Evolutionary conservation across 2,329 filamentous ascomycete species (phyloP), one percentile per base, ranked within the genome.

Genomic region (Fusarium cyanostomum): DNA sequence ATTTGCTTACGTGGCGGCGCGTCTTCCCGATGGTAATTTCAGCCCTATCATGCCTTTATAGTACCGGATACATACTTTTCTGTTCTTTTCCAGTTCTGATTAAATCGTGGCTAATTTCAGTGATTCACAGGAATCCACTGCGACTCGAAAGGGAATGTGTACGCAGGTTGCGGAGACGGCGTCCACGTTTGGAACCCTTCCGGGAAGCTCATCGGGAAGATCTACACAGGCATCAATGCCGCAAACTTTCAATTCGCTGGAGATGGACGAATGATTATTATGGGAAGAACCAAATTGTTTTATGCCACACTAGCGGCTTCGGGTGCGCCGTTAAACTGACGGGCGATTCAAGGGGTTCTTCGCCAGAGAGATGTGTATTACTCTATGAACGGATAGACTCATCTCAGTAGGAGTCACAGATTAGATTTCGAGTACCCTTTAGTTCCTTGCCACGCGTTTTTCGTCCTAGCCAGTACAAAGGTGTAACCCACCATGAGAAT

Each of bases 11-110:
- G 76, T 79, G 3, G 79, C 82, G 42, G 70, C 78, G 2, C 83
- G 84, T 3, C 75, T 86, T 3, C 86, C 87, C 0, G 88, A 90
- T 62, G 88, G 88, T 74, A 75, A 50, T 74, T 68, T 8, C 4
- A 35, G 4, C 38, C 13, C n/a, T 6, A 24, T 15, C 8, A 2
- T 11, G n/a, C 6, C 10, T 4, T 21, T 21, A 21, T 21, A 21
- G 21, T 21, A 21, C 21, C 4, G 21, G 21, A 8, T 8, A 7
- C 6, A 8, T 5, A 13, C 21, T 5, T 5, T 27, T 2, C 6
- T 9, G 6, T 24, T 21, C 8, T 16, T 11, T 13, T 5, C 26
- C 42, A 7, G 50, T 15, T 16, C 1, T 3, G 9, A 4, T 34
- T 13, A 5, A 11, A 24, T 34, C n/a, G 12, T 16, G 13, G 12